Evolutionary conservation across 164 flowering plant species (phyloP).

Genomic region (Euptelea pleiosperma): DNA sequence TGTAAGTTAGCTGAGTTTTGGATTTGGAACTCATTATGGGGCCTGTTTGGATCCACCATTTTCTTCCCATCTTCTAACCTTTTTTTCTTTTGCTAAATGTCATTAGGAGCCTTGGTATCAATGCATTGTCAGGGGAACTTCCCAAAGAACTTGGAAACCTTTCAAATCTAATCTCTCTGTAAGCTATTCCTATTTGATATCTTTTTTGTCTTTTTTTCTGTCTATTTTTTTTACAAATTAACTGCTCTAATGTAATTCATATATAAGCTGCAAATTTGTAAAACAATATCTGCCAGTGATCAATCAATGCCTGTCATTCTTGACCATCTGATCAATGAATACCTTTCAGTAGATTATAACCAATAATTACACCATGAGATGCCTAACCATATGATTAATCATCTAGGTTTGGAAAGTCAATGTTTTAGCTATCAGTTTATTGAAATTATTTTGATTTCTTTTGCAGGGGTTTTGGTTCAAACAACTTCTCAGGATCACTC

Average conservation of each 20-base stretch:
- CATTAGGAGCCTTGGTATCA: constrained; percentile 30
- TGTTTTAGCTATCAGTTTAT: background rate
- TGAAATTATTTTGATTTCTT: background rate
- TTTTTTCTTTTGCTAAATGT: background rate
- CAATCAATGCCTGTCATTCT: background rate
- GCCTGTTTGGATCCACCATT: no score
- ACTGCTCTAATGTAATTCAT: background rate
- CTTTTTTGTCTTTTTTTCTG: background rate
- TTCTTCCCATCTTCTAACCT: no score
- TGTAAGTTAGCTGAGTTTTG: constrained; percentile 11
- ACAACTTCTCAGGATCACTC: constrained; percentile 52
- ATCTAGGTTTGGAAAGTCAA: no score
- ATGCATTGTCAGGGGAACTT: constrained; percentile 36
- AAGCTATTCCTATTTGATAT: constrained; percentile 12
- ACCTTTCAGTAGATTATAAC: no score
- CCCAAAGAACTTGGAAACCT: constrained; percentile 36
- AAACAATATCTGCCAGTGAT: no score
- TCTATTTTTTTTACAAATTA: no score
- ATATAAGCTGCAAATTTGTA: background rate
- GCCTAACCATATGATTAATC: no score
- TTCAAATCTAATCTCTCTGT: constrained; percentile 12
- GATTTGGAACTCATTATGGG: no score
- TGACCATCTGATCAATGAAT: no score
- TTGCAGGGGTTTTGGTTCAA: constrained; percentile 36
- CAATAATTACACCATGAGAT: no score